Base-by-base conservation (phyloP, 352 stramenopile genomes). In the Globisporangium sylvaticum region DNA sequence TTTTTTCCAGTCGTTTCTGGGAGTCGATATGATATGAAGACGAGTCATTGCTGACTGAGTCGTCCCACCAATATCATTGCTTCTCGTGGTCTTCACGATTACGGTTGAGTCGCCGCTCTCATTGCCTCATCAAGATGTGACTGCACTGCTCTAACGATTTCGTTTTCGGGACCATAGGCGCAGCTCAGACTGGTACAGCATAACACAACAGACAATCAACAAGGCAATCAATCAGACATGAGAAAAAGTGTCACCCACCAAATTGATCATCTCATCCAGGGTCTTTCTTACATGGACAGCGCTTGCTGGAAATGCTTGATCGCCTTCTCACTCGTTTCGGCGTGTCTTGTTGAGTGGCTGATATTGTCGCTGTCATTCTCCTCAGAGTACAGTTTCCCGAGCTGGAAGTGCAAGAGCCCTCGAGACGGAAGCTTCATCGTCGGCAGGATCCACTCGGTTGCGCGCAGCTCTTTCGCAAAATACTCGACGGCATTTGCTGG, bases 361-460 rank as follows among this genome's bases (percentile, higher is more conserved):
- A 25, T 63, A 2, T 8, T 46, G 0, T 54, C 54, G 24, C 29
- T 39, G 54, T 1, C 3, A 37, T 15, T 0, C 27, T 53, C 53
- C 5, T 71, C 52, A 46, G 68, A 70, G 14, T 77, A 27, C 8
- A 82, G 24, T 64, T 81, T 85, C 20, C 75, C 77, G 24, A 85
- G 77, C 54, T 85, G 77, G 46, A 78, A 78, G 22, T 83, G 71
- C 31, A 88, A 58, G 0, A 84, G 59, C 20, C 79, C 79, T 58
- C 77, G 70, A 10, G 77, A 75, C 3, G 79, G 79, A 22, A 88
- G 68, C 48, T 75, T 75, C 0, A 65, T 64, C 10, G 68, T 59
- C 2, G 77, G 71, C 20, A 88, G 58, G 27, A 88, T 46, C 79
- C 79, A 88, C 50, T 79, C 68, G 1, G 79, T 73, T 7, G 79